A percentile compares a stretch with the other conserved stretches of the same genome.
phyloP scores from a whole-genome alignment of 2,329 filamentous ascomycete species.

The Fusarium fujikuroi region DNA sequence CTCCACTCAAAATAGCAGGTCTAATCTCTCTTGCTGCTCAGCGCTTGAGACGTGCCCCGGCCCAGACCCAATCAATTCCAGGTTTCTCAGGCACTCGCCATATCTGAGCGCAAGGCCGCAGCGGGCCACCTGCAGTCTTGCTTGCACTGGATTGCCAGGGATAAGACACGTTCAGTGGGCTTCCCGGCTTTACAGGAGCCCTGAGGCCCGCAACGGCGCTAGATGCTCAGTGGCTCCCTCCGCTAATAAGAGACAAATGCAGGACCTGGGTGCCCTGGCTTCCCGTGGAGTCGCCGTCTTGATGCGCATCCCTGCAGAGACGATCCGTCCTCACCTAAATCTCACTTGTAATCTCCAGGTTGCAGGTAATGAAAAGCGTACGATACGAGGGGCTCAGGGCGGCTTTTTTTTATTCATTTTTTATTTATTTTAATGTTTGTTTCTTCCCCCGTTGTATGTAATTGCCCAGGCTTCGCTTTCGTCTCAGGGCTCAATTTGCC shows the following conservation, averaged over 20 bases:
- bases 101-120: constrained; percentile 27
- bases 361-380: constrained; percentile 21
- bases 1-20: constrained; percentile 41
- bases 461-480: constrained; percentile 13
- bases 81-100: constrained; percentile 23
- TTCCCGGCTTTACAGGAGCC: constrained; percentile 33
- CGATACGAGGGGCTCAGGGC: constrained; percentile 15
- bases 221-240: constrained; percentile 42
- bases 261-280: constrained; percentile 37
- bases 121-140: constrained; percentile 21
- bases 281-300: constrained; percentile 34
- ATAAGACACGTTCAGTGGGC: constrained; percentile 17
- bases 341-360: constrained; percentile 47
- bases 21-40: constrained; percentile 43
- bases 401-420: background rate
- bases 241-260: constrained; percentile 41
- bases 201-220: constrained; percentile 43
- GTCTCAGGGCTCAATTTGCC: constrained; percentile 10
- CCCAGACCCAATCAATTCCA: constrained; percentile 39
- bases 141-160: constrained; percentile 10
- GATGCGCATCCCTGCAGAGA: constrained; percentile 48
- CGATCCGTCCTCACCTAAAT: constrained; percentile 48
- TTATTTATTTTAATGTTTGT: background rate
- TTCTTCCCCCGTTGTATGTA: constrained; percentile 8
- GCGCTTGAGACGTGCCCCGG: constrained; percentile 39